Evolutionary conservation across 108 stramenopile genomes (phyloP), one percentile per base, ranked within the genome.

Genomic region (Pseudonitzschia multistriata): DNA sequence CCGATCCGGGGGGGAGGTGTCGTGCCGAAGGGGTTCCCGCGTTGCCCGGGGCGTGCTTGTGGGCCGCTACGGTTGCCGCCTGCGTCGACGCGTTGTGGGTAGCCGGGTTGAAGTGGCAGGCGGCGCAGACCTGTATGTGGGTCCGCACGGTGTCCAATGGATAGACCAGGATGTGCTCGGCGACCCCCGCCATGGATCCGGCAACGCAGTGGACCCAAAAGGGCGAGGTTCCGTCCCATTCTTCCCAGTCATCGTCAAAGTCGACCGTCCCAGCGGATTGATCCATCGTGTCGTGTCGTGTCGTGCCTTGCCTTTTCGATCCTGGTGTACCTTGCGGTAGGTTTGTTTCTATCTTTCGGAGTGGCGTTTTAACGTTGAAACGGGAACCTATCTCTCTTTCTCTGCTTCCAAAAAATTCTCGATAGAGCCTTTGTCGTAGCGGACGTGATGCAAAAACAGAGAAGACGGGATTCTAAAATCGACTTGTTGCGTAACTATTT

Each of bases 131-230:
- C 77, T 99, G 98, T 68, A 97, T 93, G 80, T 98, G 92, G 54
- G 98, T 99, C 67, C 97, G 97, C 36, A 99, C 88, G 5, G 97
- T 99, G 81, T 99, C 97, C 30, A 99, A 55, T 8, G 97, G 98
- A 80, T 95, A 99, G 33, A 99, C 84, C 28, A 93, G 59, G 21
- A 86, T 83, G 71, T 99, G 97, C 77, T 99, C 97, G 27, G 92
- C 92, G 19, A 97, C 91, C 31, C 97, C 98, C 24, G 97, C 97
- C 54, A 97, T 62, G 53, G 85, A 87, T 8, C 98, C 98, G n/a
- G 98, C 98, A 22, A 96, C 72, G 69, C 97, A 96, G 75, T 99
- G 98, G 56, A 87, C 82, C 55, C 77, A 72, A 74, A 98, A 99
- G 37, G 94, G 92, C 19, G 82, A 80, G 1, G 67, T 81, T 19